Evolutionary conservation across 2,329 filamentous ascomycete species (phyloP), one percentile per base, ranked within the genome.

Genomic region (Pyricularia sp.): DNA sequence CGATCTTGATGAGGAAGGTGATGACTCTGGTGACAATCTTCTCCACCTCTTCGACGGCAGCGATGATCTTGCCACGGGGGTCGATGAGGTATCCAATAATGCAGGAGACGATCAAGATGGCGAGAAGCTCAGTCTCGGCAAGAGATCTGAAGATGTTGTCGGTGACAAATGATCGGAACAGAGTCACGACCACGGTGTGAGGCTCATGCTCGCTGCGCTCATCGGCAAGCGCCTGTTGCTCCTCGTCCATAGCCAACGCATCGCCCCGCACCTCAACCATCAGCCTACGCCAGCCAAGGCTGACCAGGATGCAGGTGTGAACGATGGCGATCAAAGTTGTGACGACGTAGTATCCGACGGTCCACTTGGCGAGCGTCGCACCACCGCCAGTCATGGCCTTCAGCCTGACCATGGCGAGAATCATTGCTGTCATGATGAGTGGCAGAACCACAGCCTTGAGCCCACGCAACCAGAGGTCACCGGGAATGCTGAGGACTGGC

Each of bases 361-460:
- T 81, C 77, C 76, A 82, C 30, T 70, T 71, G n/a, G 79, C 81
- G 0, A 83, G 75, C 63, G 72, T 71, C 12, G 73, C 75, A 7
- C 77, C 79, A 13, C 77, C 75, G 10, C 53, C 53, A 12, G 77
- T 72, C 76, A 83, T 80, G 7, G 73, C 75, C 22, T 78, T 75
- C 8, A 83, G 74, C n/a, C 76, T 75, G 61, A 79, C 78, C 6
- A 83, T 73, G 5, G 81, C 78, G 22, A 82, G 73, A 61, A 83
- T 78, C 75, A 83, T 82, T 28, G 81, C 80, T 8, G 75, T 78
- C 30, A 82, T 73, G 57, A 83, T 83, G 64, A 83, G 71, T 1
- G 81, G 81, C 1, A 83, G 73, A 0, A 83, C 81, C 13, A 80
- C 77, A 24, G 79, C 79, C 65, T 78, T 76, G 24, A 83, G 73